These are phyloP conservation scores for Trametes punicea DNA, from an alignment of 768 basidiomycete species.

Conservation along the genomic window DNA sequence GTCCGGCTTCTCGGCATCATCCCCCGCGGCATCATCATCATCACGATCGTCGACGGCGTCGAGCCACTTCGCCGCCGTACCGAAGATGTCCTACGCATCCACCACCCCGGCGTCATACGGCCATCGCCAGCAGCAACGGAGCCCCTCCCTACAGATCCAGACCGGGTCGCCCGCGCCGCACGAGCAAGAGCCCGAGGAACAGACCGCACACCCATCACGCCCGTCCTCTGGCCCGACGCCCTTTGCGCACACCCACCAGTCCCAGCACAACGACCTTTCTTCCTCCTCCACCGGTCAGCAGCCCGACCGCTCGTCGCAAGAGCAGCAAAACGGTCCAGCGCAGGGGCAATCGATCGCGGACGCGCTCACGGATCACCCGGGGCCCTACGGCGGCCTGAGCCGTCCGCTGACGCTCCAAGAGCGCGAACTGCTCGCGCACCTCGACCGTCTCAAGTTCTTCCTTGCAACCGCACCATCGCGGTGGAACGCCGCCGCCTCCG, in stretches of 20 bases:
- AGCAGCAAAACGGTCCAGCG: constrained; percentile 1
- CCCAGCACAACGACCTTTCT: background rate
- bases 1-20: background rate
- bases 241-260: background rate
- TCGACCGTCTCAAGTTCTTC: constrained; percentile 86
- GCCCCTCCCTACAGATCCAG: constrained; percentile 26
- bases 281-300: background rate
- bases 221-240: background rate
- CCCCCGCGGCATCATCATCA: background rate
- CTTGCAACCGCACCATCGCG: constrained; percentile 79
- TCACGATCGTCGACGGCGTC: background rate
- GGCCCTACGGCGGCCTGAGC: constrained; percentile 34
- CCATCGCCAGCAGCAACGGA: constrained; percentile 7
- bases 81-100: background rate
- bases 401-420: constrained; percentile 63
- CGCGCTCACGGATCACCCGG: constrained; percentile 17
- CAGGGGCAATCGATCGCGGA: constrained; percentile 19
- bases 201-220: constrained; percentile 32
- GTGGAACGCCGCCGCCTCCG: constrained; percentile 49
- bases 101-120: background rate
- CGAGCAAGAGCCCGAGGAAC: constrained; percentile 29
- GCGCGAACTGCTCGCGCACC: constrained; percentile 66
- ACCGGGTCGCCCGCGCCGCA: constrained; percentile 23
- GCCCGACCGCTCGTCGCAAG: background rate
- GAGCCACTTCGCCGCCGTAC: background rate